Conservation (phyloP, 225 moss, liverwort and hornwort genomes). For the Physcomitrium patens region DNA sequence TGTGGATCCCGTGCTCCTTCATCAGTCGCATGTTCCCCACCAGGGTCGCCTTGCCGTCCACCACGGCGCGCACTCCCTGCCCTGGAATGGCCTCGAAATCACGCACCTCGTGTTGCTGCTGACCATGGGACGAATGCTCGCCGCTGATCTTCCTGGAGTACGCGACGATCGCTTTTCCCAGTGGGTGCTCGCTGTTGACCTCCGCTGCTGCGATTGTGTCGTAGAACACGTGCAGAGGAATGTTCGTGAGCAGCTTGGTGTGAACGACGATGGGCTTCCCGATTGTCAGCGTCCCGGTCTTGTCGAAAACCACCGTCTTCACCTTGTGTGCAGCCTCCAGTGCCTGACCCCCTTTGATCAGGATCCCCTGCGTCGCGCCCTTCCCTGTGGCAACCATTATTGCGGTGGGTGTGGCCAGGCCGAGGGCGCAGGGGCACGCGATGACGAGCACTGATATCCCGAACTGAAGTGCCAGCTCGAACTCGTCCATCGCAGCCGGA, state of each 20-base stretch:
- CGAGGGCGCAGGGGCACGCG: conserved; percentile 98
- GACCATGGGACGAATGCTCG: conserved; percentile 28
- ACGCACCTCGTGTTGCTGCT: conserved; percentile 41
- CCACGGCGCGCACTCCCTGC: conserved; percentile 83
- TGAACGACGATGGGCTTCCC: conserved; percentile 93
- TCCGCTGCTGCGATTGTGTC: conserved; percentile 84
- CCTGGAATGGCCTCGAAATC: conserved; percentile 82
- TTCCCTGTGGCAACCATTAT: conserved; percentile 99
- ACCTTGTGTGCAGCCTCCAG: conserved; percentile 97
- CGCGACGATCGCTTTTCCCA: conserved; percentile 90
- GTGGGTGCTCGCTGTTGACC: conserved; percentile 93
- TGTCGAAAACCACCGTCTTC: conserved; percentile 87
- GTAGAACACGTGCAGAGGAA: conserved; percentile 83
- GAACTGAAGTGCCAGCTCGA: conserved; percentile 96
- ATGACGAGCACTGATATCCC: conserved; percentile 96
- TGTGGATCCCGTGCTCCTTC: conserved; percentile 53
- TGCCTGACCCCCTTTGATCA: conserved; percentile 96
- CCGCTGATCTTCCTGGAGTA: conserved; percentile 57
- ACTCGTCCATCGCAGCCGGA: conserved; percentile 92
- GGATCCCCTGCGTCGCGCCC: conserved; percentile 95
- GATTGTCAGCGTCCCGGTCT: conserved; percentile 89
- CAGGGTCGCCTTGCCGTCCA: conserved; percentile 57
- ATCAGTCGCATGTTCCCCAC: conserved; percentile 80
- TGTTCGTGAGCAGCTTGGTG: conserved; percentile 83
- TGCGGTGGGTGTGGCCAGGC: conserved; percentile 96